Conservation (phyloP, 306 rosid species). For the Vigna mungo region DNA sequence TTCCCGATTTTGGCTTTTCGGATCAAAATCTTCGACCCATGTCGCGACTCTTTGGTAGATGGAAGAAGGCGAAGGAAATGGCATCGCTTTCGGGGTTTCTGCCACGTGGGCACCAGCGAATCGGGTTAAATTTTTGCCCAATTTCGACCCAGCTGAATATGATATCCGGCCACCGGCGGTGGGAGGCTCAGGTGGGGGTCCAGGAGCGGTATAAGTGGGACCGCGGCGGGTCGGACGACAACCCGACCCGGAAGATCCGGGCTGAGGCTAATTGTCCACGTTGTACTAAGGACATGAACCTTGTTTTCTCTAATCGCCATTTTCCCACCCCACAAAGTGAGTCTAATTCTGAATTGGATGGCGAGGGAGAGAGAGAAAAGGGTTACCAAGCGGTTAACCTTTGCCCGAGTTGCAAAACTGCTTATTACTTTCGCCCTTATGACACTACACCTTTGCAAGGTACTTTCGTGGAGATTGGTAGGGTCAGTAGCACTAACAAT, state of each 20-base stretch:
- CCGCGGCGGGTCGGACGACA: slow-evolving; percentile 83
- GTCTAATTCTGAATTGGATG: slow-evolving; percentile 9
- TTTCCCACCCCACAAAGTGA: slow-evolving; percentile 40
- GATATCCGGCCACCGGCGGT: slow-evolving; percentile 55
- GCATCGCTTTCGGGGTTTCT: slow-evolving; percentile 44
- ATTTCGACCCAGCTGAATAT: slow-evolving; percentile 66
- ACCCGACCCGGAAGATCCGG: slow-evolving; percentile 69
- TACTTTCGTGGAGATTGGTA: slow-evolving; percentile 85
- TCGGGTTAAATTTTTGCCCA: slow-evolving; percentile 49
- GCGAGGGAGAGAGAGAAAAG: slow-evolving; percentile 21
- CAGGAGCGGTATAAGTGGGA: slow-evolving; percentile 95
- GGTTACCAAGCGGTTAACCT: slow-evolving; percentile 76
- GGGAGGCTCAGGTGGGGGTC: slow-evolving; percentile 62
- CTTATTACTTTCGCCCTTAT: slow-evolving; percentile 80
- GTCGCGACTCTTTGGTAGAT: slow-evolving; percentile 68
- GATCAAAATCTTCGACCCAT: slow-evolving; percentile 47
- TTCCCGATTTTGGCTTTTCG: not conserved
- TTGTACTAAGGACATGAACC: slow-evolving; percentile 78
- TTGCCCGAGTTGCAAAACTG: slow-evolving; percentile 90
- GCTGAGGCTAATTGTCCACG: slow-evolving; percentile 96
- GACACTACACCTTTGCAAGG: slow-evolving; percentile 81
- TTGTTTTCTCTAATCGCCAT: slow-evolving; percentile 69
- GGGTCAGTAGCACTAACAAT: slow-evolving; percentile 47
- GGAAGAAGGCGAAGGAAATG: slow-evolving; percentile 64
- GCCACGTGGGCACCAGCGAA: slow-evolving; percentile 33